A percentile compares a stretch with the other conserved stretches of the same genome.
Evolutionary conservation across 495 filamentous ascomycete species (phyloP).

Genomic region (Hypomontagnella monticulosa): DNA sequence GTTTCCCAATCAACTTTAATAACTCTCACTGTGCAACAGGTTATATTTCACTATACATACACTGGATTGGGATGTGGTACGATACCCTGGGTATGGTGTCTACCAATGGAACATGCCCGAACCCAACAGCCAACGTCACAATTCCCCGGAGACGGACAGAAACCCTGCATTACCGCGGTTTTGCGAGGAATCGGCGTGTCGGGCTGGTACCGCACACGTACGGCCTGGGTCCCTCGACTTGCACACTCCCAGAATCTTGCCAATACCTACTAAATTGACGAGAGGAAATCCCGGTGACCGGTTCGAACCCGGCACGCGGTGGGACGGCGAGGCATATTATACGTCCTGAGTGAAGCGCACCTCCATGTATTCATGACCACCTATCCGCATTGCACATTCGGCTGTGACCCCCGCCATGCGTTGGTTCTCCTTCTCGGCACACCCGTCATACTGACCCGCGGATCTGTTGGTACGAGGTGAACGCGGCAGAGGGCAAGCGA

Average conservation of each 20-base stretch:
- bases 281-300: conserved; percentile 2
- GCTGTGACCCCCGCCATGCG: background rate
- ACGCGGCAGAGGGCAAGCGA: conserved; percentile 28
- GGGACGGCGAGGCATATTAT: conserved; percentile 15
- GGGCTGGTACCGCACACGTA: background rate
- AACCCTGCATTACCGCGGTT: conserved; percentile 1
- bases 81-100: conserved; percentile 13
- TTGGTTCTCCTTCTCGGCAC: background rate
- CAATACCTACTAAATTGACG: no score
- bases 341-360: conserved; percentile 25
- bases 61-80: conserved; percentile 12
- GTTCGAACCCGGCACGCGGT: conserved; percentile 2
- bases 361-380: background rate
- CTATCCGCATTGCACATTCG: conserved; percentile 16
- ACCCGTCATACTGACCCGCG: conserved; percentile 14
- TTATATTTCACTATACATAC: conserved; percentile 3
- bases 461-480: background rate
- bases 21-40: no score
- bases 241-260: background rate
- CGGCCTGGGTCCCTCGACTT: conserved; percentile 22
- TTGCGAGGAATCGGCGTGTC: background rate
- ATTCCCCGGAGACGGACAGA: conserved; percentile 25
- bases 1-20: background rate
- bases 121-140: background rate
- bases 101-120: conserved; percentile 9